Evolutionary conservation across 1,284 basidiomycete species (phyloP).

Genomic region (Gomphus sp.): DNA sequence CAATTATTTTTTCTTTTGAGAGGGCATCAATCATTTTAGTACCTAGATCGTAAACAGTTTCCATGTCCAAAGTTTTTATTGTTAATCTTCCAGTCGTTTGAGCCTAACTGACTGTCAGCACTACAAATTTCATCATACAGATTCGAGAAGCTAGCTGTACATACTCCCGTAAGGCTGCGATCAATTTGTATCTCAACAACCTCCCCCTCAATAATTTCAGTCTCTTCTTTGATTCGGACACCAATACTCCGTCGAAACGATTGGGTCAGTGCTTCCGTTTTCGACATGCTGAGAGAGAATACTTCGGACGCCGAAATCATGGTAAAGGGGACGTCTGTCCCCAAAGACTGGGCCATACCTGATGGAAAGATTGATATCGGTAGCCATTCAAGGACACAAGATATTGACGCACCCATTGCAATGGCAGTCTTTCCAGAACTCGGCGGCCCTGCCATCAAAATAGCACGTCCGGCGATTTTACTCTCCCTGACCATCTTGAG

Average conservation of each 20-base stretch:
- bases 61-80: conserved; percentile 99
- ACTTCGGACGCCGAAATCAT: conserved; percentile 97
- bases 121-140: neutral
- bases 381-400: neutral
- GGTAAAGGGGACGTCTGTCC: conserved; percentile 92
- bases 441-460: conserved; percentile 94
- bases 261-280: conserved; percentile 96
- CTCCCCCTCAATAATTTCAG: conserved; percentile 95
- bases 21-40: conserved; percentile 99
- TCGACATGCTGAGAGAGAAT: conserved; percentile 96
- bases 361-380: neutral
- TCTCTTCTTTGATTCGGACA: conserved; percentile 95
- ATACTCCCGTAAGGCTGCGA: conserved; percentile 88
- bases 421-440: conserved; percentile 97
- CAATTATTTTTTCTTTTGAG: conserved; percentile 94
- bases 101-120: conserved; percentile 41
- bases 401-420: conserved; percentile 64
- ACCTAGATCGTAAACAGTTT: conserved; percentile 97
- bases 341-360: conserved; percentile 96
- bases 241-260: conserved; percentile 94
- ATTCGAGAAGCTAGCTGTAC: conserved; percentile 23
- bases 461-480: conserved; percentile 88
- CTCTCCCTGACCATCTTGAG: conserved; percentile 98
- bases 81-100: conserved; percentile 98
- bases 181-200: conserved; percentile 99